Base-by-base conservation (phyloP, 306 rosid genomes). In the Chamaecrista fasciculata region DNA sequence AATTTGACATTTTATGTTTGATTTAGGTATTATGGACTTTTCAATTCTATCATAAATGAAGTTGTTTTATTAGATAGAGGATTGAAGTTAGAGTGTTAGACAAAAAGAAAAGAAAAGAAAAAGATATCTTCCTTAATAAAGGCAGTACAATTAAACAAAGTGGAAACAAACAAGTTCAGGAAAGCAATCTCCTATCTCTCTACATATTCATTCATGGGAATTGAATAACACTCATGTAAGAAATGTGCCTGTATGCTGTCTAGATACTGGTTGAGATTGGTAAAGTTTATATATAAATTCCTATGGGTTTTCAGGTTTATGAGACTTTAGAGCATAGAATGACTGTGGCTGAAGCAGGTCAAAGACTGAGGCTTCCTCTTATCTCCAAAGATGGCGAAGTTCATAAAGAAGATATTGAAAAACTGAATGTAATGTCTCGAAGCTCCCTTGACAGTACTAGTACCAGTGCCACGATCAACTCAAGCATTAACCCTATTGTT, bases 271-370 rank as follows among this genome's bases (percentile, higher is more conserved):
- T 74, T 40, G 59, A 18, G 18, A 40, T 58, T 73, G 64, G 57
- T 61, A 49, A 66, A 70, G 48, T 56, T 46, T 0, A 66, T 65
- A 52, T 53, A 11, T 67, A 47, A 26, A 51, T 66, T 60, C 65
- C 51, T 68, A 16, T 52, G 71, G 56, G 26, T 39, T 81, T 46
- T 78, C 81, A 88, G 99, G 85, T 91, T 33, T 91, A 82, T n/a
- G 95, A 88, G 79, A 91, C 86, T 47, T 74, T 94, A 66, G 97
- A 94, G 80, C 97, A 91, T 73, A 84, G 86, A 74, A 89, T 91
- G 96, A 81, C 83, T 66, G 78, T 85, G 33, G 96, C 96, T 31
- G 97, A 94, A 84, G 96, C 99, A 20, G 90, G 92, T 77, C 99
- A 94, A 68, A 82, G 89, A 80, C 83, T 87, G 81, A 91, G 96